These are phyloP conservation scores for Polyporus tsugae DNA, from an alignment of 1,284 basidiomycete species.

Conservation along the genomic window DNA sequence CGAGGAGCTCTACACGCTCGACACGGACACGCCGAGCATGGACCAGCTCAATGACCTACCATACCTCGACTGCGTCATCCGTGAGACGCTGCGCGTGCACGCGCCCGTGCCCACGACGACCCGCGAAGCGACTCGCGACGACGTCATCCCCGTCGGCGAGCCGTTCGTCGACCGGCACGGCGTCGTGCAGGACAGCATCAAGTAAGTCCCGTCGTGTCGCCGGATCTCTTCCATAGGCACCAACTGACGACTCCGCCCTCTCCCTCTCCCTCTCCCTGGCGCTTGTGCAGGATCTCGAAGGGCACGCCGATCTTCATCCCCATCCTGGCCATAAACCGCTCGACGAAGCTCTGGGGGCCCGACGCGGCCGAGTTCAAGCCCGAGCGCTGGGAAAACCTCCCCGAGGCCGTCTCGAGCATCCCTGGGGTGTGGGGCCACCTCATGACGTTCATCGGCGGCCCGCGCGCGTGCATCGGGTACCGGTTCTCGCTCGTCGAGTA, in stretches of 20 bases:
- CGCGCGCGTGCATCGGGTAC: slow-evolving; percentile 72
- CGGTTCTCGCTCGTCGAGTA: slow-evolving; percentile 76
- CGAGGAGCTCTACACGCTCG: slow-evolving; percentile 62
- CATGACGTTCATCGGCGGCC: slow-evolving; percentile 68
- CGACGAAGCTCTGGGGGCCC: slow-evolving; percentile 61
- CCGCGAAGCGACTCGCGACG: slow-evolving; percentile 62
- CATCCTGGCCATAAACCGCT: slow-evolving; percentile 55
- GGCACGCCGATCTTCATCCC: slow-evolving; percentile 58
- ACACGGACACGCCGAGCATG: slow-evolving; percentile 51
- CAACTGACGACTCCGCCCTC: neutral
- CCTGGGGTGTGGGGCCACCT: slow-evolving; percentile 68
- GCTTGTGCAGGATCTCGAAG: slow-evolving; percentile 39
- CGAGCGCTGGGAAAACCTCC: slow-evolving; percentile 63
- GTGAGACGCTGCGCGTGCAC: slow-evolving; percentile 75
- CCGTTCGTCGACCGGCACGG: slow-evolving; percentile 45
- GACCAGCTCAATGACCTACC: slow-evolving; percentile 65
- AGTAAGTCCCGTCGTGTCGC: slow-evolving; percentile 28
- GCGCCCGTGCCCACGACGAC: slow-evolving; percentile 65
- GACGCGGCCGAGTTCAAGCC: slow-evolving; percentile 66
- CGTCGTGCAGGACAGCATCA: slow-evolving; percentile 37
- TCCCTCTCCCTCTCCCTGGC: neutral
- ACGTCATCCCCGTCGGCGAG: slow-evolving; percentile 46
- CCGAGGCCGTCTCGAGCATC: slow-evolving; percentile 53
- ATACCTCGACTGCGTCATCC: slow-evolving; percentile 72
- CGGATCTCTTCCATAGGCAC: too few species aligned